phyloP scores from a whole-genome alignment of 2,329 filamentous ascomycete genomes.

The Orbilia ellipsospora region DNA sequence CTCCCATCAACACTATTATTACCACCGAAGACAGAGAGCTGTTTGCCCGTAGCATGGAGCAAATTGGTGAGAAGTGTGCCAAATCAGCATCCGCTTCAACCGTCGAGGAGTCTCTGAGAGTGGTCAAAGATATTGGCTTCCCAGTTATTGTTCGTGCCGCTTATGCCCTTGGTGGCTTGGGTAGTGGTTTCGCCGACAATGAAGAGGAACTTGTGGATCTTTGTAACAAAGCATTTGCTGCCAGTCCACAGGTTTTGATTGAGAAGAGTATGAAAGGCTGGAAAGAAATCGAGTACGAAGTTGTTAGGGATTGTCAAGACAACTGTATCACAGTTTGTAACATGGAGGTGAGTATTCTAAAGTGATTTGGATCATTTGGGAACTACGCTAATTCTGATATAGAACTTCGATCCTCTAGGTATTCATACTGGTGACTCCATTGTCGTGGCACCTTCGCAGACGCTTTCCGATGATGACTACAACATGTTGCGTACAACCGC shows the following conservation, averaged over 20 bases:
- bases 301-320: slow-evolving; percentile 92
- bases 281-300: slow-evolving; percentile 99
- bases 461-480: slow-evolving; percentile 96
- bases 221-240: slow-evolving; percentile 93
- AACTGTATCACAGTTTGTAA: slow-evolving; percentile 99
- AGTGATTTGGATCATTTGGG: neutral
- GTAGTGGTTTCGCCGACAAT: slow-evolving; percentile 94
- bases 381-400: slow-evolving; percentile 5
- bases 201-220: slow-evolving; percentile 83
- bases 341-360: slow-evolving; percentile 74
- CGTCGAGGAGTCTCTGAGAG: slow-evolving; percentile 86
- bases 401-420: slow-evolving; percentile 95
- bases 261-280: slow-evolving; percentile 99
- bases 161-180: slow-evolving; percentile 92
- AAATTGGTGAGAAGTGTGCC: slow-evolving; percentile 96
- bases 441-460: slow-evolving; percentile 96
- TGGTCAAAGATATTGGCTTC: slow-evolving; percentile 90
- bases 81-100: slow-evolving; percentile 94
- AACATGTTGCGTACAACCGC: slow-evolving; percentile 98
- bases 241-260: slow-evolving; percentile 93
- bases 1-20: slow-evolving; percentile 97
- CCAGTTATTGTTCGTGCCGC: slow-evolving; percentile 97
- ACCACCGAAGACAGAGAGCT: slow-evolving; percentile 98
- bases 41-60: slow-evolving; percentile 98
- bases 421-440: slow-evolving; percentile 99